Conservation (phyloP, 345 rosid genomes). For the Hibiscus trionum region DNA sequence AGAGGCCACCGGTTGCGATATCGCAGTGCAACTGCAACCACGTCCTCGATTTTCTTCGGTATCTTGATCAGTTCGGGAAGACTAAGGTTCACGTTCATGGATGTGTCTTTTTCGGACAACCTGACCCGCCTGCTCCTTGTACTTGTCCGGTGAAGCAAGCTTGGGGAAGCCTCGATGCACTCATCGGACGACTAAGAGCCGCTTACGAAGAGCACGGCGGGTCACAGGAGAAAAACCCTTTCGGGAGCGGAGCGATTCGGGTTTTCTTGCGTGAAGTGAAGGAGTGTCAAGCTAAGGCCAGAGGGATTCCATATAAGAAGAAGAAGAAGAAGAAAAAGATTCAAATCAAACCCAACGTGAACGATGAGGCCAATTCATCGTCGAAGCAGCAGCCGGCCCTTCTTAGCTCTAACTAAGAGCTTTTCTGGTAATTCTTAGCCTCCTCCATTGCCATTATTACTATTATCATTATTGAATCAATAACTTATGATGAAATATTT, state of each 20-base stretch:
- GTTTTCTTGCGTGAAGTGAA: constrained; percentile 60
- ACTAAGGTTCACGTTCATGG: constrained; percentile 69
- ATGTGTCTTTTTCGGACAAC: constrained; percentile 74
- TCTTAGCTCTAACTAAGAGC: constrained; percentile 4
- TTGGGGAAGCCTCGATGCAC: constrained; percentile 87
- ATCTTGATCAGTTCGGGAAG: constrained; percentile 78
- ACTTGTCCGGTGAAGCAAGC: constrained; percentile 75
- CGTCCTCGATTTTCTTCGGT: constrained; percentile 65
- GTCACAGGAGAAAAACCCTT: constrained; percentile 57
- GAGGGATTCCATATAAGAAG: constrained; percentile 80
- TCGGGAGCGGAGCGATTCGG: constrained; percentile 72
- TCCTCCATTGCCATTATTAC: not conserved
- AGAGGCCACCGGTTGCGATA: constrained; percentile 51
- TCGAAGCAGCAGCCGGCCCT: constrained; percentile 18
- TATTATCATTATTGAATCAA: too few relatives aligned
- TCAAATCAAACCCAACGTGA: constrained; percentile 26
- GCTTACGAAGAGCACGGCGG: constrained; percentile 79
- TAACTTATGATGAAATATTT: too few relatives aligned
- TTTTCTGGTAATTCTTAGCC: constrained; percentile 23
- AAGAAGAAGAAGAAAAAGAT: constrained; percentile 49
- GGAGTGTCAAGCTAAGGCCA: constrained; percentile 74
- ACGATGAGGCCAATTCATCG: constrained; percentile 25
- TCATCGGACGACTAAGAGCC: constrained; percentile 75
- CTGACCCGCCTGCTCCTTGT: constrained; percentile 75
- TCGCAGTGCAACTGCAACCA: constrained; percentile 58